Evolutionary conservation across 2,329 filamentous ascomycete species (phyloP).

Genomic region (Moelleriella libera): DNA sequence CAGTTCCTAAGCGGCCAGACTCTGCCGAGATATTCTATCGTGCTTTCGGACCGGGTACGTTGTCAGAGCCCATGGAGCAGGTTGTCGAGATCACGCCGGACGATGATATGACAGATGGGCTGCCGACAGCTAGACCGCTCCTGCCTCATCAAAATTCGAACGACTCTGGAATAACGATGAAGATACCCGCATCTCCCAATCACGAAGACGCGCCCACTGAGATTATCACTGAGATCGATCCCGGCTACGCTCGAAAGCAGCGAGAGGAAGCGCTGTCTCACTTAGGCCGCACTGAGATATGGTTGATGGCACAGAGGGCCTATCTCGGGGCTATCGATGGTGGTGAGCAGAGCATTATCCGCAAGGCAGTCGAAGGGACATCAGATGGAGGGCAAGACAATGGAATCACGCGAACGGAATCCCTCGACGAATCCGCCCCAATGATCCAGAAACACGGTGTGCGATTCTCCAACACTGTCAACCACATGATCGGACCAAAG

Average conservation of each 20-base stretch:
- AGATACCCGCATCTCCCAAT: conserved; percentile 14
- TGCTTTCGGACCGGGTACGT: conserved; percentile 21
- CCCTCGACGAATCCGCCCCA: conserved; percentile 7
- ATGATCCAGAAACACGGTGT: conserved; percentile 54
- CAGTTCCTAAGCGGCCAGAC: conserved; percentile 21
- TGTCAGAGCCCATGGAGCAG: conserved; percentile 45
- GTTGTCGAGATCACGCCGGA: conserved; percentile 41
- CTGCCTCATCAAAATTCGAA: conserved; percentile 16
- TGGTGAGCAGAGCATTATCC: conserved; percentile 18
- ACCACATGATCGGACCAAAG: conserved; percentile 29
- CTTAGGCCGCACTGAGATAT: conserved; percentile 71
- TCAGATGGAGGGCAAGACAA: conserved; percentile 14
- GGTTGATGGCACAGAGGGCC: conserved; percentile 69
- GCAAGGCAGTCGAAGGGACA: conserved; percentile 22
- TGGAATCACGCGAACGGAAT: background rate
- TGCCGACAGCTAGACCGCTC: conserved; percentile 48
- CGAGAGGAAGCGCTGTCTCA: conserved; percentile 57
- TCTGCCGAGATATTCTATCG: conserved; percentile 24
- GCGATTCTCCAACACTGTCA: conserved; percentile 49
- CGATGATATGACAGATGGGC: conserved; percentile 39
- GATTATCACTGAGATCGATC: conserved; percentile 57
- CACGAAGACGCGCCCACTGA: conserved; percentile 47
- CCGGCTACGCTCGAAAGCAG: conserved; percentile 61
- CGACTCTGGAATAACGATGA: conserved; percentile 15
- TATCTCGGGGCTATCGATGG: conserved; percentile 58